phyloP scores from a whole-genome alignment of 2,329 filamentous ascomycete genomes.

The Fusarium pseudoanthophilum region DNA sequence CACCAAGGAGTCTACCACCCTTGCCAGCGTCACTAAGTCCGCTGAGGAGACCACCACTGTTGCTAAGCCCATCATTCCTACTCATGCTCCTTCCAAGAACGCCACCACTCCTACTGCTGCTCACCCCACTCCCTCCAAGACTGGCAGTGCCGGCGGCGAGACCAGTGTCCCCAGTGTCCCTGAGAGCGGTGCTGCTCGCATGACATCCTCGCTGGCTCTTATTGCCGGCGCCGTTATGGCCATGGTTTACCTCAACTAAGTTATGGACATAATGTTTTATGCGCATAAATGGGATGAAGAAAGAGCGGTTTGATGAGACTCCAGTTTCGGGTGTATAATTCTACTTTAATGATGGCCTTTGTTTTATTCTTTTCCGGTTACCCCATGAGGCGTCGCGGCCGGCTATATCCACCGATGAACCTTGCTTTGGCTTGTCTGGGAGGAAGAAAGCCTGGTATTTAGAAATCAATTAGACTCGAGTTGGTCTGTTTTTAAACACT shows the following conservation, averaged over 20 bases:
- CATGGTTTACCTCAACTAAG: conserved; percentile 49
- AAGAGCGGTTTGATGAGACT: conserved; percentile 42
- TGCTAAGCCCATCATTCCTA: conserved; percentile 24
- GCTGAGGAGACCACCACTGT: conserved; percentile 22
- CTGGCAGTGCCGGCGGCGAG: conserved; percentile 13
- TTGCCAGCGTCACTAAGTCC: conserved; percentile 34
- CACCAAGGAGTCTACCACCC: conserved; percentile 32
- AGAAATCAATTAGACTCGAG: conserved; percentile 39
- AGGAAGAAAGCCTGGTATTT: conserved; percentile 42
- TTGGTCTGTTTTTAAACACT: conserved; percentile 24
- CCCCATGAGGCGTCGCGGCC: conserved; percentile 42
- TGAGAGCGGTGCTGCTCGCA: conserved; percentile 45
- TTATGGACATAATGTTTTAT: conserved; percentile 34
- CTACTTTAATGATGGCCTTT: conserved; percentile 44
- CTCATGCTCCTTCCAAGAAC: conserved; percentile 29
- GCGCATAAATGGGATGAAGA: conserved; percentile 25
- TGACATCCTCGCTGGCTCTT: conserved; percentile 48
- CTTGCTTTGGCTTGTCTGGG: conserved; percentile 34
- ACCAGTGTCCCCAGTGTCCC: conserved; percentile 42
- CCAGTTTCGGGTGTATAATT: conserved; percentile 42
- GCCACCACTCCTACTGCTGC: conserved; percentile 16
- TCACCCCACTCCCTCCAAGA: conserved; percentile 19
- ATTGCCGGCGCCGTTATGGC: conserved; percentile 50
- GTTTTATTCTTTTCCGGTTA: conserved; percentile 45
- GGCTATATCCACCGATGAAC: conserved; percentile 38